These are phyloP conservation scores for Globisporangium rhizosaccharum DNA, from an alignment of 352 stramenopile species.

Conservation along the genomic window DNA sequence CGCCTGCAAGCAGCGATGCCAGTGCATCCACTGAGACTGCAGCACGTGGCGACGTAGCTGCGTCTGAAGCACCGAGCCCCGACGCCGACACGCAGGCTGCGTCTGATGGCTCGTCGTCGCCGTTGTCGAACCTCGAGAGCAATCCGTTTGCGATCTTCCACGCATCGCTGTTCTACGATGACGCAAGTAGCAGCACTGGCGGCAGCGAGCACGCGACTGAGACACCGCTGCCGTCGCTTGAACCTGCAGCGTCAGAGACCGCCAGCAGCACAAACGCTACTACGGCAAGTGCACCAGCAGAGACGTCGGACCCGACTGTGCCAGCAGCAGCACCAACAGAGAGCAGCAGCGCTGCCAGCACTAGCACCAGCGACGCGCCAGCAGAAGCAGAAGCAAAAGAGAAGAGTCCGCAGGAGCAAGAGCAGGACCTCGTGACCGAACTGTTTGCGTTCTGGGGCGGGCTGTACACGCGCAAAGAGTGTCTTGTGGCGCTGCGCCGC, in stretches of 20 bases:
- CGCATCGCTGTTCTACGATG: conserved; percentile 24
- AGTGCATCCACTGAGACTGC: neutral
- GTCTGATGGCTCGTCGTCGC: neutral
- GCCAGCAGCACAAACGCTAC: neutral
- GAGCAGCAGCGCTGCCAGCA: neutral
- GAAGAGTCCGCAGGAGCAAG: conserved; percentile 6
- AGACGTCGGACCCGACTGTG: neutral
- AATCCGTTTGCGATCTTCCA: conserved; percentile 34
- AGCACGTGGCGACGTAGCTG: neutral
- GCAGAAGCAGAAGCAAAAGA: neutral
- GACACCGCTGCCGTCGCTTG: neutral
- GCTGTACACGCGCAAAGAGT: conserved; percentile 56
- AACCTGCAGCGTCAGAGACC: neutral
- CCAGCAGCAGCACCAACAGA: neutral
- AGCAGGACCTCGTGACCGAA: conserved; percentile 33
- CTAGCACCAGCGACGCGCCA: neutral
- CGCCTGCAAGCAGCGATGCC: conserved; percentile 2
- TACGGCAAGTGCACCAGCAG: too few species aligned
- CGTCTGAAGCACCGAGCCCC: neutral
- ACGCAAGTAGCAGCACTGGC: conserved; percentile 6
- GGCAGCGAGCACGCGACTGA: neutral
- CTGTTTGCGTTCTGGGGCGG: conserved; percentile 52
- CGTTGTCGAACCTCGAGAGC: conserved; percentile 9
- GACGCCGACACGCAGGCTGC: neutral
- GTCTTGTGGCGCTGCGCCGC: conserved; percentile 46